Evolutionary conservation across 352 stramenopile genomes (phyloP).

Genomic region (Phytophthora pinifolia): DNA sequence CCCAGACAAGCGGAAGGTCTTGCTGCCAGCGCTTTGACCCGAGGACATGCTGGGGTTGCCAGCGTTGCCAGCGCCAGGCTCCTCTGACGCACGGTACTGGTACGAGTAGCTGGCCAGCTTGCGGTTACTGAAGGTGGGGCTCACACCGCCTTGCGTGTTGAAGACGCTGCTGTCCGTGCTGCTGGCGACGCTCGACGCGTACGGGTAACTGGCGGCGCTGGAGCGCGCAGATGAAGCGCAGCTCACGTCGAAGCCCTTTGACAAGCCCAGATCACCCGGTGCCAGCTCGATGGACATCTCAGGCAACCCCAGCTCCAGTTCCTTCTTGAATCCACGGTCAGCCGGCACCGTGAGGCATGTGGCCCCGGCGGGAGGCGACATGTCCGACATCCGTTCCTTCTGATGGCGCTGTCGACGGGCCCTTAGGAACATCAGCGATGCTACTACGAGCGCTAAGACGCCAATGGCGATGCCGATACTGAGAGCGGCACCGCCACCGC

Average conservation of each 20-base stretch:
- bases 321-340: constrained; percentile 31
- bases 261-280: constrained; percentile 27
- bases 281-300: constrained; percentile 50
- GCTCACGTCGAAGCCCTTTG: constrained; percentile 32
- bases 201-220: constrained; percentile 25
- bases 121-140: constrained; percentile 30
- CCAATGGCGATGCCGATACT: constrained; percentile 33
- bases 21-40: constrained; percentile 10
- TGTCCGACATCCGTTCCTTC: constrained; percentile 11
- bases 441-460: constrained; percentile 31
- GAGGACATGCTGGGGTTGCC: constrained; percentile 6
- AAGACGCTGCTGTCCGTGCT: constrained; percentile 38
- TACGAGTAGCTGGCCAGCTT: constrained; percentile 39
- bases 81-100: constrained; percentile 35
- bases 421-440: constrained; percentile 24
- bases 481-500: constrained; percentile 8
- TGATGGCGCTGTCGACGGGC: constrained; percentile 13
- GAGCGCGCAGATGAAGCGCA: constrained; percentile 34
- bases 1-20: constrained; percentile 31
- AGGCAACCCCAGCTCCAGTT: constrained; percentile 34
- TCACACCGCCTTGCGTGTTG: constrained; percentile 41
- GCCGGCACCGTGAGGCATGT: constrained; percentile 23
- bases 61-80: constrained; percentile 3
- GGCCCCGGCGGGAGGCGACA: constrained; percentile 7
- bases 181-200: constrained; percentile 22